Evolutionary conservation across 2,329 filamentous ascomycete genomes (phyloP).

Genomic region (Colletotrichum sojae): DNA sequence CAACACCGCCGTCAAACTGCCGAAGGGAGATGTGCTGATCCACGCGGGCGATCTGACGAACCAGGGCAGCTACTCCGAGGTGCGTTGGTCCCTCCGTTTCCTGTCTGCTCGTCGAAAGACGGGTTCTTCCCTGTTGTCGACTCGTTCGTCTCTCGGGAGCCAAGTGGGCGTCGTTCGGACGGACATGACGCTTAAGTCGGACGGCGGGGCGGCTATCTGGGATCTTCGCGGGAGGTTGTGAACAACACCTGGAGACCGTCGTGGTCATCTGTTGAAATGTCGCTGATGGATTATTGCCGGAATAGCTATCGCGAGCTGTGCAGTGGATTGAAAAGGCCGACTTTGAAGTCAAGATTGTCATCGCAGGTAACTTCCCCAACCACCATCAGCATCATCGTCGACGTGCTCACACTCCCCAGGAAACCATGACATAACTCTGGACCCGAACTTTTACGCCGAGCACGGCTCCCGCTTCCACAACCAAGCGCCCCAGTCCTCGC

Average conservation of each 20-base stretch:
- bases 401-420: slow-evolving; percentile 57
- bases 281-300: background rate
- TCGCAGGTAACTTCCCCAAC: slow-evolving; percentile 68
- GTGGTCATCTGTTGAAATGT: background rate
- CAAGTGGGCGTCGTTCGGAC: slow-evolving; percentile 24
- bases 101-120: background rate
- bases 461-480: slow-evolving; percentile 70
- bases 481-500: slow-evolving; percentile 65
- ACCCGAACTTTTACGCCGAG: slow-evolving; percentile 71
- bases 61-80: slow-evolving; percentile 73
- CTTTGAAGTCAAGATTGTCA: slow-evolving; percentile 79
- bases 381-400: slow-evolving; percentile 5
- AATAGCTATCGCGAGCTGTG: slow-evolving; percentile 70
- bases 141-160: background rate
- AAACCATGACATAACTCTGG: slow-evolving; percentile 83
- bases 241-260: slow-evolving; percentile 12
- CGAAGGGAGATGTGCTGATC: slow-evolving; percentile 80
- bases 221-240: slow-evolving; percentile 22
- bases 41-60: slow-evolving; percentile 85
- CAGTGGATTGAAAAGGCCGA: slow-evolving; percentile 77
- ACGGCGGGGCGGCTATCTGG: slow-evolving; percentile 9
- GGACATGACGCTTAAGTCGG: slow-evolving; percentile 14
- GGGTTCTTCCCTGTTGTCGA: slow-evolving; percentile 17
- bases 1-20: slow-evolving; percentile 75
- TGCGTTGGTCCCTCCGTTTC: slow-evolving; percentile 43